Conservation (phyloP, 1,284 basidiomycete species). For the Lignosus rhinocerotis region DNA sequence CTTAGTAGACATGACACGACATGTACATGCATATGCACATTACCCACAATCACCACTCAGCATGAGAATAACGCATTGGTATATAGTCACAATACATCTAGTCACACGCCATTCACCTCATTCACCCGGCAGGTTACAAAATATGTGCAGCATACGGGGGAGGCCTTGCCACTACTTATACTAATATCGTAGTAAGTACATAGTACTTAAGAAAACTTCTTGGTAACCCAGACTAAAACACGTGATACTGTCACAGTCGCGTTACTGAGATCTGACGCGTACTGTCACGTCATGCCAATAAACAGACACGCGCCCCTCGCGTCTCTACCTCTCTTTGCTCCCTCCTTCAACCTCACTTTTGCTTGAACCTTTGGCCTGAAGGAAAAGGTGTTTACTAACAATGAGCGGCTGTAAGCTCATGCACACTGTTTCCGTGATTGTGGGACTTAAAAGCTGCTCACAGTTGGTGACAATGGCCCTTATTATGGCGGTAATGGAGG, state of each 20-base stretch:
- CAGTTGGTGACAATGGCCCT: conserved; percentile 35
- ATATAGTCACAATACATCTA: conserved; percentile 17
- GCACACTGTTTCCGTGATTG: too few species aligned
- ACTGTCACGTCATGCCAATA: conserved; percentile 15
- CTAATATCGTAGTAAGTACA: too few species aligned
- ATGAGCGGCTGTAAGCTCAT: conserved; percentile 46
- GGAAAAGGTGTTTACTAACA: conserved; percentile 23
- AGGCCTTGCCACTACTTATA: too few species aligned
- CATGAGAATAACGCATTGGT: conserved; percentile 8
- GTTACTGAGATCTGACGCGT: conserved; percentile 14
- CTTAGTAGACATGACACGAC: conserved; percentile 18
- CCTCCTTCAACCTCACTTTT: background rate
- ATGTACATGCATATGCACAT: background rate
- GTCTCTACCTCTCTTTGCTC: conserved; percentile 15
- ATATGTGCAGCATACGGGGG: too few species aligned
- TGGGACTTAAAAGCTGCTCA: background rate
- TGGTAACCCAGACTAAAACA: too few species aligned
- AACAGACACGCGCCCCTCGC: conserved; percentile 13
- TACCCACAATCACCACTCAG: conserved; percentile 18
- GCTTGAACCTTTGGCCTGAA: background rate
- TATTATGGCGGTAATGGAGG: conserved; percentile 41
- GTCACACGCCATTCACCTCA: too few species aligned
- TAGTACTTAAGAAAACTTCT: too few species aligned
- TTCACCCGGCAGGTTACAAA: too few species aligned
- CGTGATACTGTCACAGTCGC: conserved; percentile 18